Evolutionary conservation across 208 protist genomes (phyloP).

Genomic region (Leishmania amazonensis): DNA sequence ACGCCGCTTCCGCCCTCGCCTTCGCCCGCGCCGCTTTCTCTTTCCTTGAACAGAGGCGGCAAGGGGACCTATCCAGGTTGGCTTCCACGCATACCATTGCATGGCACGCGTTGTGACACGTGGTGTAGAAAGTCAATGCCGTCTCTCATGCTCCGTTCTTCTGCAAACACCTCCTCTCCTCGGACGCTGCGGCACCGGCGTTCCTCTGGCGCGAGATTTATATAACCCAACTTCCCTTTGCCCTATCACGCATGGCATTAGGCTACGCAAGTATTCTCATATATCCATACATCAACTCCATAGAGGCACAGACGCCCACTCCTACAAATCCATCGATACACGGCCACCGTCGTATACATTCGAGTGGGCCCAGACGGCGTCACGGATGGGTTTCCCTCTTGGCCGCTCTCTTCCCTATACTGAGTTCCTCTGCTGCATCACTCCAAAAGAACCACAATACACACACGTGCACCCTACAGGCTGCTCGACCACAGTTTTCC

Average conservation of each 20-base stretch:
- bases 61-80: neutral
- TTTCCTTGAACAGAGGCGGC: neutral
- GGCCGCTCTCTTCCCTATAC: neutral
- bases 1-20: neutral
- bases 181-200: neutral
- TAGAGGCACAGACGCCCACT: neutral
- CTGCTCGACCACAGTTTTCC: neutral
- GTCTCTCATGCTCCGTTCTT: neutral
- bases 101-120: neutral
- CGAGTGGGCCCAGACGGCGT: neutral
- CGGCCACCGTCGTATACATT: neutral
- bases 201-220: constrained; percentile 2
- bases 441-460: neutral
- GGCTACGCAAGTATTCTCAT: neutral
- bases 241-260: neutral
- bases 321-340: neutral
- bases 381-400: neutral
- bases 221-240: neutral
- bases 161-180: neutral
- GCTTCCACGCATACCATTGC: neutral
- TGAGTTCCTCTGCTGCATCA: too few species aligned
- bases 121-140: neutral
- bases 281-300: neutral
- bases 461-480: neutral
- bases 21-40: neutral